These are phyloP conservation scores for Hordeum marinum DNA, from an alignment of 176 grass and related monocot genomes.

Conservation along the genomic window DNA sequence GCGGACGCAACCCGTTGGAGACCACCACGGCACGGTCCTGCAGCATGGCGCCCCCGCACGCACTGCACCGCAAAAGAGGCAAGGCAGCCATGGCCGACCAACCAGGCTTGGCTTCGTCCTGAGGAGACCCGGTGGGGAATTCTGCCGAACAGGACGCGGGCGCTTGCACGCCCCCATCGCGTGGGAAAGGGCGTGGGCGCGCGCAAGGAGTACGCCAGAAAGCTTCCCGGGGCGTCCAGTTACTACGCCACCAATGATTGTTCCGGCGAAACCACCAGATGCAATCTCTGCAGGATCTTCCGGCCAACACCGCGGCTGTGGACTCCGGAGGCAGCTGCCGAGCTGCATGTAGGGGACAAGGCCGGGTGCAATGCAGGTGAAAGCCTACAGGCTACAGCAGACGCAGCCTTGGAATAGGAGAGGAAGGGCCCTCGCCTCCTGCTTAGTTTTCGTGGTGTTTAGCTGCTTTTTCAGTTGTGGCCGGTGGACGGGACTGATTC, in stretches of 20 bases:
- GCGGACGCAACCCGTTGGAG: not conserved
- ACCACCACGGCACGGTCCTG: constrained; percentile 21
- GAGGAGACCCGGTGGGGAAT: constrained; percentile 23
- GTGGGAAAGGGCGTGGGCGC: not conserved
- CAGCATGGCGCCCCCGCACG: not conserved
- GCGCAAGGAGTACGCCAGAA: not conserved
- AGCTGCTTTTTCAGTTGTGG: not conserved
- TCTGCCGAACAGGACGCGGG: constrained; percentile 46
- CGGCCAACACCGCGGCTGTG: not conserved
- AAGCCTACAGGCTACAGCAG: not conserved
- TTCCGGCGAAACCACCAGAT: not conserved
- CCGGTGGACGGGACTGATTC: not conserved
- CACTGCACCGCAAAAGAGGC: constrained; percentile 8
- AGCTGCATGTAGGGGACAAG: not conserved
- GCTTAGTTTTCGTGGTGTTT: not conserved
- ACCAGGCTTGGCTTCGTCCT: not conserved
- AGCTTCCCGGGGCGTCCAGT: not conserved
- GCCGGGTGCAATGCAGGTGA: not conserved
- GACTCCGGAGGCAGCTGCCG: not conserved
- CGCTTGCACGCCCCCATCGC: constrained; percentile 11
- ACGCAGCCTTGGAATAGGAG: constrained; percentile 21
- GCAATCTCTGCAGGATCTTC: constrained; percentile 10
- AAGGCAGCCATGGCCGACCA: not conserved
- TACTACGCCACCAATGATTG: not conserved
- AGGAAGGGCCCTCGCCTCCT: not conserved